Evolutionary conservation across 345 rosid genomes (phyloP), one percentile per base, ranked within the genome.

Genomic region (Angophora floribunda): DNA sequence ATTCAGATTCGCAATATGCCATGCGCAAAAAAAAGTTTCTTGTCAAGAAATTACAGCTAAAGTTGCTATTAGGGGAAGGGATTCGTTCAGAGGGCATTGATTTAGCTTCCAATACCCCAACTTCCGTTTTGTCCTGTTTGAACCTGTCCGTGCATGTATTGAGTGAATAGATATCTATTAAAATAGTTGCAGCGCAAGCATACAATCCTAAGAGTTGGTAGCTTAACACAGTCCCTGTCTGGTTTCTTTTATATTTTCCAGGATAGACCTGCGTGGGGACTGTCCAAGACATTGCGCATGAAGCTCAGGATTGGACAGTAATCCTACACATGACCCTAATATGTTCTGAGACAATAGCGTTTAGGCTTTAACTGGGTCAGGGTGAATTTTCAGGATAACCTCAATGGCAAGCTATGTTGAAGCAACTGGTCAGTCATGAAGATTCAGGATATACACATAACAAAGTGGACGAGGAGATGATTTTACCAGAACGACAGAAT

Each of bases 401-500:
- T 49, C 53, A 85, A 41, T 30, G 87, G 32, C 87, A 75, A 75
- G 84, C 49, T 9, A 75, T 75, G 84, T 22, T 75, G 84, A 28
- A 1, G 49, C 13, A 26, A 19, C 45, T 75, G 49, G 28, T 41
- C 7, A 28, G 49, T 75, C 2, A 28, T 41, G 49, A 41, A 41
- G 84, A 75, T 19, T 75, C 26, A 13, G 84, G 84, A 75, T 75
- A 75, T 32, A 57, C 65, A 52, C 10, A 22, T 52, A 52, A 85
- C 24, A 11, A 51, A 19, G 63, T 32, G 44, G 15, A 85, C 7
- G 21, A 30, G 47, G 61, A 52, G 45, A 50, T 32, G 51, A 92
- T 93, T 91, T 49, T 50, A 96, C 99, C 93, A 96, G 91, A 85
- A 91, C 88, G 11, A 96, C 98, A 1, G 99, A 98, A 52, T 97